Evolutionary conservation across 176 grass and related monocot genomes (phyloP), one percentile per base, ranked within the genome.

Genomic region (Elaeis guineensis): DNA sequence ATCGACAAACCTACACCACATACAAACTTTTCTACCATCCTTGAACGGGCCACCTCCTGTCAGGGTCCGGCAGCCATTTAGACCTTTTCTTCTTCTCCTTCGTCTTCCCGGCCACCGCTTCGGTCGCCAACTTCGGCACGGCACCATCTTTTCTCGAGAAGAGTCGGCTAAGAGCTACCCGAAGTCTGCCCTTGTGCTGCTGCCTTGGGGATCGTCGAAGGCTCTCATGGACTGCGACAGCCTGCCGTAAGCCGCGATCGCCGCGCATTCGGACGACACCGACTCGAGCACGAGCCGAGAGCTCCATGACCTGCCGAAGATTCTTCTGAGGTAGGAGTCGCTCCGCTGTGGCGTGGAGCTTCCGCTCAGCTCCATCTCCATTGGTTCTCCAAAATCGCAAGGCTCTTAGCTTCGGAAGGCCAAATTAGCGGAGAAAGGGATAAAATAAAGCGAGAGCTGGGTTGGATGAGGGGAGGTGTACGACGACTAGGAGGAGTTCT

Each of bases 1-100:
- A 30, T 30, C 1, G 28, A 30, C 28, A 5, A 0, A 5, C 1
- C 35, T 17, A 1, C 28, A 30, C 28, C 4, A 28, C 32, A 7
- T 35, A 35, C 7, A 35, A 44, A 2, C 35, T 44, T 12, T 3
- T 17, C 48, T 64, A 64, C 62, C 62, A 64, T 5, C 62, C 62
- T 23, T 64, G 62, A 64, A 64, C 44, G 16, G 48, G 62, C 62
- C 62, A 64, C 44, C 62, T 49, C 44, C 48, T 51, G 3, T 50
- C 21, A 23, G 48, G 62, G 44, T 64, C 62, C 21, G 62, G 62
- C 39, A 64, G 48, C 62, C 62, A 64, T 15, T 39, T 50, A 50
- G 62, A 23, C 48, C 20, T 24, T 16, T 50, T 51, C 48, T 51
- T 64, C 20, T 22, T 63, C 19, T 50, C 22, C 44, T 49, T 5